Conservation (phyloP, 2,329 filamentous ascomycete species). For the Xylariaceae sp. region DNA sequence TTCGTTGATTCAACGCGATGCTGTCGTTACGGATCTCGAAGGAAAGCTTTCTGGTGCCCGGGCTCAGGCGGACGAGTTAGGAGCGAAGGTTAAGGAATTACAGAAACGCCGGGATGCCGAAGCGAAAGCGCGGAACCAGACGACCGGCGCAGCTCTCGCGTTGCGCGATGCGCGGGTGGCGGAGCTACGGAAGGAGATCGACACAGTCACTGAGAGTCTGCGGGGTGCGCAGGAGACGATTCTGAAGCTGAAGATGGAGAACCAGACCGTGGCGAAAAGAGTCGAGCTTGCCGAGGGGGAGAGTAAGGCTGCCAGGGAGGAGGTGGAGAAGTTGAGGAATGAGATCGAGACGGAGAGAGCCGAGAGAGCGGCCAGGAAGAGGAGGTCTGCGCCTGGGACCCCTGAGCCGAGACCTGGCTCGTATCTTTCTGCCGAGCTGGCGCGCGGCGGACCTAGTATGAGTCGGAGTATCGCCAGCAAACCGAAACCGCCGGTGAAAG, state of each 20-base stretch:
- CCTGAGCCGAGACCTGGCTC: slow-evolving; percentile 12
- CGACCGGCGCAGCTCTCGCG: slow-evolving; percentile 45
- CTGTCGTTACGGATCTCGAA: neutral
- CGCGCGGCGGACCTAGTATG: neutral
- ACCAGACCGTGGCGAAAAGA: slow-evolving; percentile 34
- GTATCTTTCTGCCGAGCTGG: slow-evolving; percentile 9
- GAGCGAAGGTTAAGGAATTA: slow-evolving; percentile 34
- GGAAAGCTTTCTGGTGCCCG: slow-evolving; percentile 1
- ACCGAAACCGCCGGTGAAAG: too few species aligned
- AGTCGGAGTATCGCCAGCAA: too few species aligned
- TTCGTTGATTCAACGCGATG: neutral
- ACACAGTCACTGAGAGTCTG: slow-evolving; percentile 37
- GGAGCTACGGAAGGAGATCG: slow-evolving; percentile 46
- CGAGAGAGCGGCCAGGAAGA: neutral
- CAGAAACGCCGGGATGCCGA: slow-evolving; percentile 30
- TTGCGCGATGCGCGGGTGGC: slow-evolving; percentile 45
- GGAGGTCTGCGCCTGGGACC: slow-evolving; percentile 3
- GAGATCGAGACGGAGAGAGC: slow-evolving; percentile 38
- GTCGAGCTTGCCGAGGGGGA: slow-evolving; percentile 38
- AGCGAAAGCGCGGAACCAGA: slow-evolving; percentile 33
- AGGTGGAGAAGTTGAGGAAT: slow-evolving; percentile 46
- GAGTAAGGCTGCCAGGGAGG: slow-evolving; percentile 37
- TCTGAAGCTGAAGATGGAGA: slow-evolving; percentile 42
- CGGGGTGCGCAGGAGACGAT: slow-evolving; percentile 44
- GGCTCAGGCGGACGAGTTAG: slow-evolving; percentile 29